Conservation (phyloP, 2,329 filamentous ascomycete species). For the Ilyonectria robusta region DNA sequence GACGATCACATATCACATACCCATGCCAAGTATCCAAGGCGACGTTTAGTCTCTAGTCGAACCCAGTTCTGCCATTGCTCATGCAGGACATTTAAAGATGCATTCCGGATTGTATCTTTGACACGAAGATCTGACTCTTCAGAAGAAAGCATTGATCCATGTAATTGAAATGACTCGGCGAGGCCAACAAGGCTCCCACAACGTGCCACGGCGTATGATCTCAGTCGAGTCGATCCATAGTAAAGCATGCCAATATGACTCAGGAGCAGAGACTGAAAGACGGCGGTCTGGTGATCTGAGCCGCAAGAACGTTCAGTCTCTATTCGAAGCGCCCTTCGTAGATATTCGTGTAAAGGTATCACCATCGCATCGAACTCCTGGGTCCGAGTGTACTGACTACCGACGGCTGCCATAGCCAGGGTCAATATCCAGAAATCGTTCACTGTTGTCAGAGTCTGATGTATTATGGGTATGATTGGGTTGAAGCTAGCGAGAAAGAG, state of each 20-base stretch:
- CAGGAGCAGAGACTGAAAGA: conserved; percentile 33
- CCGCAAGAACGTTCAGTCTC: neutral
- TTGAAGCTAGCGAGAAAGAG: conserved; percentile 53
- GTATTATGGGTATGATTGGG: conserved; percentile 50
- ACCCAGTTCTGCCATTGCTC: conserved; percentile 21
- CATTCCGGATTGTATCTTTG: conserved; percentile 10
- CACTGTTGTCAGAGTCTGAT: conserved; percentile 28
- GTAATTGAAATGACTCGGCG: neutral
- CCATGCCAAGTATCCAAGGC: conserved; percentile 32
- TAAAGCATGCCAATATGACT: conserved; percentile 32
- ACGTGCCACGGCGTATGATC: neutral
- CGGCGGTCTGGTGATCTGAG: neutral
- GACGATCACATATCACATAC: conserved; percentile 22
- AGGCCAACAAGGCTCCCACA: conserved; percentile 3
- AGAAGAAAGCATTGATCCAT: neutral
- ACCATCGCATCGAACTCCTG: conserved; percentile 40
- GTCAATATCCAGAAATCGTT: conserved; percentile 41
- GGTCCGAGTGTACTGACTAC: conserved; percentile 44
- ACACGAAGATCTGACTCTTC: neutral
- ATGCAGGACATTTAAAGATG: neutral
- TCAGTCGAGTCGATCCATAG: conserved; percentile 15
- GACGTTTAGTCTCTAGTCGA: conserved; percentile 23
- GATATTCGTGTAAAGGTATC: conserved; percentile 43
- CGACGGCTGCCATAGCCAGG: conserved; percentile 41
- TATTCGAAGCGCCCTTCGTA: conserved; percentile 31